phyloP scores from a whole-genome alignment of 31 red algal species.

The Asparagopsis taxiformis region DNA sequence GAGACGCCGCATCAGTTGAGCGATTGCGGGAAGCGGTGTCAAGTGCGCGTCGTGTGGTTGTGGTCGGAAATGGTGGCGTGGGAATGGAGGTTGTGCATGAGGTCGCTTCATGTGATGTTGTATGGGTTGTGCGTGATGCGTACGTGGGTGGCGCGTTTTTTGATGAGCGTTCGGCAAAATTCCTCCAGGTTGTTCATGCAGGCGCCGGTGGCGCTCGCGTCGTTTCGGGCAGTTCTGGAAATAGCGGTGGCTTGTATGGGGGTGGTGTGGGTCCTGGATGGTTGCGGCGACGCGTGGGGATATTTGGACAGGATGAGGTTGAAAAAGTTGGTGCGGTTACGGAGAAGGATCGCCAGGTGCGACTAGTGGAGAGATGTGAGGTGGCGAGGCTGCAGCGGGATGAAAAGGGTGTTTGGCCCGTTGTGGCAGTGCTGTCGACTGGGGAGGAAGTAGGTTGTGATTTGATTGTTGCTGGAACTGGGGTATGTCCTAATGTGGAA shows the following conservation, averaged over 20 bases:
- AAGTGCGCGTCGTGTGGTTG: conserved; percentile 13
- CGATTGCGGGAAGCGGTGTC: conserved; percentile 1
- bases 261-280: conserved; percentile 40
- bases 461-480: conserved; percentile 50
- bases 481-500: conserved; percentile 43
- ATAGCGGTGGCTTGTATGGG: background rate
- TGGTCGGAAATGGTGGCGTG: conserved; percentile 66
- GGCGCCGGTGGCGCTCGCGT: too few species aligned
- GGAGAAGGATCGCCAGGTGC: too few species aligned
- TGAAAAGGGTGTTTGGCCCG: conserved; percentile 19
- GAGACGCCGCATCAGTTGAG: conserved; percentile 30
- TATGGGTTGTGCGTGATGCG: conserved; percentile 35
- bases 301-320: background rate
- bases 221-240: background rate
- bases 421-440: conserved; percentile 44
- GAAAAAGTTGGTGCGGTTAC: too few species aligned
- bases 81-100: conserved; percentile 67
- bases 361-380: conserved; percentile 34
- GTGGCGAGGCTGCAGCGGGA: conserved; percentile 12
- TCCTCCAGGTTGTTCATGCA: conserved; percentile 12
- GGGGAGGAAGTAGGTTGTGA: conserved; percentile 34
- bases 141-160: conserved; percentile 66
- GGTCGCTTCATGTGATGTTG: conserved; percentile 43
- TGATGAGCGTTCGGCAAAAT: conserved; percentile 30
- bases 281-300: conserved; percentile 2